These are phyloP conservation scores for Mycena floridula DNA, from an alignment of 768 basidiomycete genomes.

Conservation along the genomic window DNA sequence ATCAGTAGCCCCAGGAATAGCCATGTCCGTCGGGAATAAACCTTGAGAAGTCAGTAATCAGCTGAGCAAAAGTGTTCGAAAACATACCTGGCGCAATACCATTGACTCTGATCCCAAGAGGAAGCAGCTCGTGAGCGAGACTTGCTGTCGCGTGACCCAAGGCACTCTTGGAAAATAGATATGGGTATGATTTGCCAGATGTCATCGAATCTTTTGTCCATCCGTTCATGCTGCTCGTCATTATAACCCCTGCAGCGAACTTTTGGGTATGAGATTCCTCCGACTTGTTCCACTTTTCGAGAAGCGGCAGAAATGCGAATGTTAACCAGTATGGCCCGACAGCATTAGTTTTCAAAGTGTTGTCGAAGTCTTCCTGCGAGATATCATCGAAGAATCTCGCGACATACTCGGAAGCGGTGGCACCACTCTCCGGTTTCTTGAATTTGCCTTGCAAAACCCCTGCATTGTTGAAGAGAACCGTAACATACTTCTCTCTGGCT, in stretches of 20 bases:
- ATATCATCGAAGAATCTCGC: constrained; percentile 32
- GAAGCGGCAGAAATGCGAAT: constrained; percentile 48
- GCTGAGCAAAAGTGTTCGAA: too few relatives aligned
- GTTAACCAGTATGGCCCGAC: constrained; percentile 49
- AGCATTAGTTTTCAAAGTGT: constrained; percentile 30
- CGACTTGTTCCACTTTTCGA: constrained; percentile 38
- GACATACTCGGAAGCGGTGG: constrained; percentile 31
- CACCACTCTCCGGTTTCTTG: constrained; percentile 15
- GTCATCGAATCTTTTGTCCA: constrained; percentile 46
- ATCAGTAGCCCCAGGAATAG: constrained; percentile 17
- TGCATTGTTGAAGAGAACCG: constrained; percentile 45
- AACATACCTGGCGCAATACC: constrained; percentile 36
- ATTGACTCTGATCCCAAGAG: constrained; percentile 41
- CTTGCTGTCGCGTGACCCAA: constrained; percentile 39
- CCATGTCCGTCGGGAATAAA: constrained; percentile 14
- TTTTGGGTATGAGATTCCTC: constrained; percentile 20
- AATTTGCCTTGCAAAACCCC: constrained; percentile 27
- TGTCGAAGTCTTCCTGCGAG: constrained; percentile 29
- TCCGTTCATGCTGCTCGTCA: constrained; percentile 48
- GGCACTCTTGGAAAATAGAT: constrained; percentile 42
- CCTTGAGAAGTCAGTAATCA: too few relatives aligned
- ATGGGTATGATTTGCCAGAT: constrained; percentile 33
- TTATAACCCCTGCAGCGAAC: constrained; percentile 41
- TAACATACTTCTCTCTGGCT: constrained; percentile 31
- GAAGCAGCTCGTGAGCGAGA: constrained; percentile 41